Base-by-base conservation (phyloP, 2,329 filamentous ascomycete species). In the Paracamarosporium sp. region DNA sequence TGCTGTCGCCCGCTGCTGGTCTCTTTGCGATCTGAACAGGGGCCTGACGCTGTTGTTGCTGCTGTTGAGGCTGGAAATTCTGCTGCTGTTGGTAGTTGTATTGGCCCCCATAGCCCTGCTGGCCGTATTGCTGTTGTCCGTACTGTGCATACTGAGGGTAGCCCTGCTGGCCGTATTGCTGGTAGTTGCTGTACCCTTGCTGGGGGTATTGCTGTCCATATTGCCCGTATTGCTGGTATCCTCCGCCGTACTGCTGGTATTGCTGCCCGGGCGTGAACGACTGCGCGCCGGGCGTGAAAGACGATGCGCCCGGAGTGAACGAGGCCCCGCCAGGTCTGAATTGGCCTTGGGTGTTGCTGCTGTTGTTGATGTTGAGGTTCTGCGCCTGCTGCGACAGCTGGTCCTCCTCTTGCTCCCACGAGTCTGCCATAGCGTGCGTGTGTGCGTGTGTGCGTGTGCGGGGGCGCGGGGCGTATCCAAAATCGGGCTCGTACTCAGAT, bases 361-460 rank as follows among this genome's bases (percentile, higher is more conserved):
- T 68, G 30, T 74, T 65, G 58, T 73, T 74, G 51, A 75, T 63
- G 60, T 68, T 68, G 68, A 58, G 48, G 56, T 51, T 51, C 46
- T 58, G 71, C 11, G 69, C 62, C 82, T 93, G 91, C 70, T 88
- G 88, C 61, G 91, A 86, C 78, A 96, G 87, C 76, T 91, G 79
- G 64, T 86, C 90, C 70, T 93, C 90, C 82, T 96, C 92, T 81
- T 98, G 93, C 91, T 95, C 98, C 62, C 93, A 97, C 78, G 92
- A 90, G 78, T 93, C 88, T 70, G 93, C 90, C 93, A 97, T 97
- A 53, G 56, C 69, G 73, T 50, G 55, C 17, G 27, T 59, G 27
- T 59, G 62, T 65, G 63, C 53, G 66, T 60, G 47, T 56, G 24
- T 47, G 64, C 56, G 50, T 53, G 51, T 52, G 56, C 40, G 53